Base-by-base conservation (phyloP, 345 rosid genomes). In the Eucalyptus polybractea region DNA sequence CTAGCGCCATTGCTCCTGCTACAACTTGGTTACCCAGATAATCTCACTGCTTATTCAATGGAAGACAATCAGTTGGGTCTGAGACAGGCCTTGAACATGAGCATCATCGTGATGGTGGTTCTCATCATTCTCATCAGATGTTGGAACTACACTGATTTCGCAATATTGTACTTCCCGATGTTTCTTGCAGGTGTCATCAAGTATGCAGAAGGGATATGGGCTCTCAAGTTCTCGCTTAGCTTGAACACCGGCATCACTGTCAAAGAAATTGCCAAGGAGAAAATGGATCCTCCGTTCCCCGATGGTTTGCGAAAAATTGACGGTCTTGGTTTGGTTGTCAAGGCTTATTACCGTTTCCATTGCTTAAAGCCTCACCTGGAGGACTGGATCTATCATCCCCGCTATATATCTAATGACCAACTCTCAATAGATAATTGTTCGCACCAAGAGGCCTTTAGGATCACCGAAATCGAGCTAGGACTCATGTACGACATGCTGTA, bases 401-500 rank as follows among this genome's bases (percentile, higher is more conserved):
- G 49, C 29, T 87, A 16, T 37, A 22, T 56, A 7, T 87, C 50
- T 8, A n/a, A 87, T 33, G 10, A 16, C 27, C 31, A 58, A 19
- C 67, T 87, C 44, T 87, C 88, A 16, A 54, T 87, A 6, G 45
- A 87, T 44, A 8, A 50, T 2, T 33, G 53, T n/a, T 29, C 85
- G 21, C 27, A 15, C 2, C 58, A 47, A 67, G 12, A 81, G 1
- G 87, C 91, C 50, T 90, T 90, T 51, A 40, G 44, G 51, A 54
- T 91, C 10, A 47, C 86, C 15, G 90, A 88, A 45, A 86, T 88
- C 24, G 90, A 90, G 67, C 90, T 91, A 6, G 88, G 89, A 24
- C 88, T 91, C 89, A 89, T 91, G 69, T 91, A 69, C 25, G 90
- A 89, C 60, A 50, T 88, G 88, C 91, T 88, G 19, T 86, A 89